Conservation (phyloP, 768 basidiomycete genomes). For the Leccinum subgranulosum region DNA sequence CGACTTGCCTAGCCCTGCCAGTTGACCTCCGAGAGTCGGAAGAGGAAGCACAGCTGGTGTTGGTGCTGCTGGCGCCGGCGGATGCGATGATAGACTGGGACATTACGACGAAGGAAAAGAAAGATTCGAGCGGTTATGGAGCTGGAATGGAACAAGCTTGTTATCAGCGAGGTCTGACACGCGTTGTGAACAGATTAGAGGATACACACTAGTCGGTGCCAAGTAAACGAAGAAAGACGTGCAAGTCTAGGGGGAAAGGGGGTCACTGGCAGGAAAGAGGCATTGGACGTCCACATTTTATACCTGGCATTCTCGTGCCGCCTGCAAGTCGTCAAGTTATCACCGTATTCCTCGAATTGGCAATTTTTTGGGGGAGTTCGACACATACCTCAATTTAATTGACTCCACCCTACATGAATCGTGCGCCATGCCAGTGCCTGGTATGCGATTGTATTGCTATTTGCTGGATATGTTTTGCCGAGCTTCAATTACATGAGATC, state of each 20-base stretch:
- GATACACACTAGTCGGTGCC: constrained; percentile 5
- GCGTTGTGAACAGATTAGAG: not conserved
- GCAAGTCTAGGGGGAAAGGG: not conserved
- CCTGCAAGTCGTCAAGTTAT: not conserved
- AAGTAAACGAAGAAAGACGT: not conserved
- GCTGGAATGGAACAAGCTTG: not conserved
- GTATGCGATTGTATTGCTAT: not conserved
- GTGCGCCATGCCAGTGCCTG: not conserved
- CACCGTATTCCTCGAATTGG: not conserved
- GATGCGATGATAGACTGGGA: constrained; percentile 1
- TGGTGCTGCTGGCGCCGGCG: not conserved
- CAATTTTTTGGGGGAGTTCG: not conserved
- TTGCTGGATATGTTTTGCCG: not conserved
- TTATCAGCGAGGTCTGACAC: not conserved
- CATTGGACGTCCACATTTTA: constrained; percentile 9
- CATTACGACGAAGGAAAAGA: not conserved
- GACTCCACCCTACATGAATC: constrained; percentile 1
- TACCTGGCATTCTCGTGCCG: constrained; percentile 6
- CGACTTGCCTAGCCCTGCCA: constrained; percentile 10
- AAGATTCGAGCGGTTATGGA: not conserved
- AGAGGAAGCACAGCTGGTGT: not conserved
- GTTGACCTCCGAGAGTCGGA: not conserved
- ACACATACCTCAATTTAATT: not conserved
- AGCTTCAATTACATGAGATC: not conserved
- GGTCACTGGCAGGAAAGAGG: not conserved